Evolutionary conservation across 768 basidiomycete genomes (phyloP), one percentile per base, ranked within the genome.

Genomic region (Amanita thiersii): DNA sequence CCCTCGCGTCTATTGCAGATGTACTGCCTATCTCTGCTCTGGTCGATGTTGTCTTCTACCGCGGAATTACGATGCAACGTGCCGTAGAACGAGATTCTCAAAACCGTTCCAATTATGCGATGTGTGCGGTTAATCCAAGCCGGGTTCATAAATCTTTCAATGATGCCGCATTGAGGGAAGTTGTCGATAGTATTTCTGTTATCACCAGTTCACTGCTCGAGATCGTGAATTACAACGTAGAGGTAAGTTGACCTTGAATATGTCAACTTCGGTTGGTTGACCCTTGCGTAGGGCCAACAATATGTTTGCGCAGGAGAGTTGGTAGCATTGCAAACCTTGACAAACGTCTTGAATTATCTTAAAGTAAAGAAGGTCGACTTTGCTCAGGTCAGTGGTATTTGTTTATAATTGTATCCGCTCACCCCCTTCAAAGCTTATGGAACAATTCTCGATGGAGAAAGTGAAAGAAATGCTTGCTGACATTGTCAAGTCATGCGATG

Each of bases 11-110:
- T 6, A 96, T 99, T 52, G 94, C 94, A 18, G 93, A 94, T 59
- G 89, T 97, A 40, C 78, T 98, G 25, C 87, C 90, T 35, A 90
- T 98, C 52, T 90, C 94, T 14, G 80, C 90, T 2, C 80, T 98
- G 36, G 90, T 93, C 54, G 96, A 99, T 51, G 89, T 99, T 55
- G 94, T 99, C 19, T 99, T 99, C 75, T 99, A 97, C 63, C 90
- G 96, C 59, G 96, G 96, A 52, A 93, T 99, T 57, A 99, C 96
- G 25, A 99, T 98, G 96, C 96, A 98, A 57, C 90, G 96, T 17
- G 96, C 96, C 19, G 96, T 99, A 44, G 91, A 96, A 63, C 89
- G 96, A 23, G 96, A 99, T 56, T 70, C 83, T 1, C 70, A 86
- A 44, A 93, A 93, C 55, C 79, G 96, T 26, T 94, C 90, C 18